Base-by-base conservation (phyloP, 2,329 filamentous ascomycete species). In the Didymella pomorum region DNA sequence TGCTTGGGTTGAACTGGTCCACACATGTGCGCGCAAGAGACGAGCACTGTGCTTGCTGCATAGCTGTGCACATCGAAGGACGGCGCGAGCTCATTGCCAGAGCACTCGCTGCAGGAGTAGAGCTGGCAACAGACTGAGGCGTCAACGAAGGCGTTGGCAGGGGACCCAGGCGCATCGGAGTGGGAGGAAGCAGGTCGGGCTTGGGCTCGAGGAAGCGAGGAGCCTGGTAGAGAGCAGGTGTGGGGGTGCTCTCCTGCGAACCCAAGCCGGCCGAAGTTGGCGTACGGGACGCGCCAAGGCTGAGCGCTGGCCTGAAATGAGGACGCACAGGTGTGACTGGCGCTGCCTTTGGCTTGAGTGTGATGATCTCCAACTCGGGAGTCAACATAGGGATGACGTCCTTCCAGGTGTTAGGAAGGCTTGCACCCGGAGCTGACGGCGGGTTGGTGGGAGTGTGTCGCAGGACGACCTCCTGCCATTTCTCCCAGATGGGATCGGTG, bases 401-500 rank as follows among this genome's bases (percentile, higher is more conserved):
- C 66, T 78, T 80, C 81, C 81, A 83, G 44, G 71, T 75, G 66
- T 76, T 76, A 21, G 69, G 69, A 35, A 73, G 71, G 72, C 64
- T 63, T 41, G 67, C 72, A 52, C 76, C 75, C n/a, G 76, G 74
- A 35, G 75, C 76, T 10, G 76, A 60, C 49, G 79, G 75, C 20
- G 78, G 79, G 42, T 81, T 79, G 16, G 80, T 80, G 20, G 92
- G 91, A 14, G 90, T 93, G 71, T 93, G 90, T 78, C 91, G 91
- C 65, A 97, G 81, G 52, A 98, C 91, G 63, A 97, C 89, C 63
- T 97, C 92, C 43, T 92, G 94, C 95, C 95, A 99, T 64, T 91
- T 88, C 76, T 95, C 90, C 79, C 97, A 98, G 10, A 91, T 85
- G 3, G 89, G 85, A 66, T 97, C 93, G 0, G 92, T 89, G 63